These are phyloP conservation scores for Amoebophrya sp. DNA, from an alignment of 169 alveolate species.

Conservation along the genomic window DNA sequence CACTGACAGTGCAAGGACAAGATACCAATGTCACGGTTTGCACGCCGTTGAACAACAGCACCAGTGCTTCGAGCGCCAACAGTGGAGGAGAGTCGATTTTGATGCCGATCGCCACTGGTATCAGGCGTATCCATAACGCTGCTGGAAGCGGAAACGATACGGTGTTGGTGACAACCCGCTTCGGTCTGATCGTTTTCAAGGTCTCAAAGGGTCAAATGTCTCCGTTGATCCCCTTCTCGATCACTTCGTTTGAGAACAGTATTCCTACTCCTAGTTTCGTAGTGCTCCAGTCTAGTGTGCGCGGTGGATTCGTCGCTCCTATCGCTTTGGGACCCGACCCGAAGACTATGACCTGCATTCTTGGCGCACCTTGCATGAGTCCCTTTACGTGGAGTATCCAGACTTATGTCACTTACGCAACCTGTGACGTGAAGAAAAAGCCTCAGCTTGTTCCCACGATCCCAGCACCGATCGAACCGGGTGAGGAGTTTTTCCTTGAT, in stretches of 20 bases:
- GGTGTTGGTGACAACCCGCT: background rate
- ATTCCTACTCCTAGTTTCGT: background rate
- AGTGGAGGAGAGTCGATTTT: background rate
- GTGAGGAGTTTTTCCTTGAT: background rate
- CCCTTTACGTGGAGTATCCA: background rate
- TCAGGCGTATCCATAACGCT: background rate
- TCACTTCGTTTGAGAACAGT: background rate
- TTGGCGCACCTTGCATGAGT: background rate
- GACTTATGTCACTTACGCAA: background rate
- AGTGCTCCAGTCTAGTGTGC: background rate
- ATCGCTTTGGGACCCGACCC: background rate
- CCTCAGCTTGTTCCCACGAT: background rate
- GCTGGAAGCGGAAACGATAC: background rate
- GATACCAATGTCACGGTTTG: too few relatives aligned
- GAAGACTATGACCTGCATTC: background rate
- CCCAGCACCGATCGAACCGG: conserved; percentile 21
- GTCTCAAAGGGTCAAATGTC: background rate
- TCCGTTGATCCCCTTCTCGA: background rate
- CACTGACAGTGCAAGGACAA: too few relatives aligned
- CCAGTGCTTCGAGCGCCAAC: background rate
- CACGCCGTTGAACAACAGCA: background rate
- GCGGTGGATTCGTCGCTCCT: background rate
- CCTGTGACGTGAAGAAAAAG: conserved; percentile 9
- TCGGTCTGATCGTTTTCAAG: background rate
- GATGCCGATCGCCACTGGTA: background rate